phyloP scores from a whole-genome alignment of 352 stramenopile genomes.

The Phytophthora crassamura region DNA sequence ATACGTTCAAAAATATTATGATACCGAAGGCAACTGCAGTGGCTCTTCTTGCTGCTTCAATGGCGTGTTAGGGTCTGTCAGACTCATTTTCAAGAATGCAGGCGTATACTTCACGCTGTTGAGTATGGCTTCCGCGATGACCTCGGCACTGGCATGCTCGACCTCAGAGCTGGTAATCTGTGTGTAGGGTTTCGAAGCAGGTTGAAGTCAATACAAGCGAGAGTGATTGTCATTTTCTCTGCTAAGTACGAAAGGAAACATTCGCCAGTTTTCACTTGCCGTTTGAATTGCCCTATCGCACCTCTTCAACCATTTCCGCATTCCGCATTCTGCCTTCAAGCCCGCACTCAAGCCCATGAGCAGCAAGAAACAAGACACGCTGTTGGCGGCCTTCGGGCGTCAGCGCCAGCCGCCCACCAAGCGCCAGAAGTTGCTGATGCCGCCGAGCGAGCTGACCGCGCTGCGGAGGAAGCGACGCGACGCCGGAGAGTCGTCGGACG shows the following conservation, averaged over 20 bases:
- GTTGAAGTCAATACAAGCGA: no score
- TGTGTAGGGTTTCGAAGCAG: no score
- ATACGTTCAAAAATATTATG: no score
- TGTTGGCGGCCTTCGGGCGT: conserved; percentile 48
- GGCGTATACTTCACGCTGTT: no score
- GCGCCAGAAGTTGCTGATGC: conserved; percentile 34
- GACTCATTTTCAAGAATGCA: no score
- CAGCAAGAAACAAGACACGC: conserved; percentile 55
- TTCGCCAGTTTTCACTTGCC: conserved; percentile 5
- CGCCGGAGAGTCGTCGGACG: conserved; percentile 9
- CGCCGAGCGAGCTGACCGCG: background rate
- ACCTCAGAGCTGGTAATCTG: no score
- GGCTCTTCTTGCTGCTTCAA: no score
- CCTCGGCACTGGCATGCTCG: no score
- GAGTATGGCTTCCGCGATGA: no score
- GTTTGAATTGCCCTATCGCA: conserved; percentile 6
- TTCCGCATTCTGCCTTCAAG: conserved; percentile 27
- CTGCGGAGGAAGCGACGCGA: conserved; percentile 21
- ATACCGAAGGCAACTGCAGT: no score
- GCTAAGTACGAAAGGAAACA: conserved; percentile 32
- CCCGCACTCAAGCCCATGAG: background rate
- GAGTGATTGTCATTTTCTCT: background rate
- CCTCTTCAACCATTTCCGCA: conserved; percentile 12
- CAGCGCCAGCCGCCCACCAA: conserved; percentile 39
- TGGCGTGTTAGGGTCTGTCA: no score